Base-by-base conservation (phyloP, 2,329 filamentous ascomycete genomes). In the Pyrenophora graminea region DNA sequence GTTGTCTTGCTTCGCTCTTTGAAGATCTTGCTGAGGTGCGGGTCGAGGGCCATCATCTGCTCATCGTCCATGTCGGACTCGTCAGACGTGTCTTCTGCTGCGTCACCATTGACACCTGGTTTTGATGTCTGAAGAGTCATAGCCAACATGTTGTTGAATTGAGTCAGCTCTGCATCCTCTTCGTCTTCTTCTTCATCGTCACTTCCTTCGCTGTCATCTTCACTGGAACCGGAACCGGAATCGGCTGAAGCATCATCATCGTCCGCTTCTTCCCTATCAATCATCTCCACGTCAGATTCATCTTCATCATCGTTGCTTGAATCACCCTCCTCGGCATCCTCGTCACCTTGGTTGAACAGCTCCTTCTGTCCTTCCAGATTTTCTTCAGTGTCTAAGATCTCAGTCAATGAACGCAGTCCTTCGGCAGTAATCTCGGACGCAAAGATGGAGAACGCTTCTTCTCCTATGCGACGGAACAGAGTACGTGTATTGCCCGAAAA, bases 41-140 rank as follows among this genome's bases (percentile, higher is more conserved):
- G 83, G 65, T 97, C 93, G 13, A 97, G 79, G 3, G 86, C 86
- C 76, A 96, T 86, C 94, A 97, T 97, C 69, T 96, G 88, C 15
- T 93, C 91, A 74, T 97, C 93, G 55, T 91, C 88, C 91, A 99
- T 96, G 73, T 96, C 90, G 21, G 83, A 83, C 18, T 79, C 76
- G 53, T 88, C 88, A 10, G 79, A 80, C 8, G 82, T 82, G 25
- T 85, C 85, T 1, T 82, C 81, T 1, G 81, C 81, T 55, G 85
- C 82, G 45, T 85, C 82, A 67, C 87, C 83, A 18, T 80, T 76
- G 18, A 76, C 74, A 17, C 74, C 74, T 40, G 88, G 87, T 46
- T 67, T 70, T 7, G 67, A 69, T 0, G 87, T 92, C 34, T 89
- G 86, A 2, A 96, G 83, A 2, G 92, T 88, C 58, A 86, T 82